Base-by-base conservation (phyloP, 108 stramenopile species). In the Pseudonitzschia delicatissima region DNA sequence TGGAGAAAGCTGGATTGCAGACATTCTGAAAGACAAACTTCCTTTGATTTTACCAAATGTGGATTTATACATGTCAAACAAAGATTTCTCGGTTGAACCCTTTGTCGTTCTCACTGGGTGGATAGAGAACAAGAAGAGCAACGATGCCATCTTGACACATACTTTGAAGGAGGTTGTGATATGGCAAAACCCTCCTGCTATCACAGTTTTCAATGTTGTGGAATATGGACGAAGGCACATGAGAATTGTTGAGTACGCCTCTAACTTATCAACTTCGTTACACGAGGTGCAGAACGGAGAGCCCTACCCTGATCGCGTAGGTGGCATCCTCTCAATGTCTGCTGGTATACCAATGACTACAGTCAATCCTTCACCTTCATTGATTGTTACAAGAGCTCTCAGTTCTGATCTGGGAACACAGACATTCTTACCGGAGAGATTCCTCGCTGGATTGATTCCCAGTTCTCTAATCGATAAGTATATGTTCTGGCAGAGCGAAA, bases 131-230 rank as follows among this genome's bases (percentile, higher is more conserved):
- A 85, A 90, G 25, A 71, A 66, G 12, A 57, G 37, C 18, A 68
- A 58, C 17, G 72, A 77, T 62, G 73, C 77, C 9, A 64, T 81
- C 35, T 76, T 73, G 29, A 82, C 89, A 23, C 90, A 90, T 49
- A 96, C 96, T 7, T 79, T 98, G 40, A 96, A 98, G 70, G 99
- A 99, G 74, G 96, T 99, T 35, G 81, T 98, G 12, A 92, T 99
- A 17, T 91, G 85, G 65, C 90, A 92, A 63, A 72, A 97, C 47
- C 98, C 97, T 28, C 96, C 96, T 0, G 89, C 82, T 26, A 89
- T 99, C 34, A 90, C 91, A 17, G 81, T 99, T 31, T 99, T 85
- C 76, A 95, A 98, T 61, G 95, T 99, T 13, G 84, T 94, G 31
- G 97, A 98, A 71, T 82, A 98, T 65, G 99, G 97, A 6, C 81